phyloP scores from a whole-genome alignment of 495 filamentous ascomycete genomes.

The Aspergillus campestris region DNA sequence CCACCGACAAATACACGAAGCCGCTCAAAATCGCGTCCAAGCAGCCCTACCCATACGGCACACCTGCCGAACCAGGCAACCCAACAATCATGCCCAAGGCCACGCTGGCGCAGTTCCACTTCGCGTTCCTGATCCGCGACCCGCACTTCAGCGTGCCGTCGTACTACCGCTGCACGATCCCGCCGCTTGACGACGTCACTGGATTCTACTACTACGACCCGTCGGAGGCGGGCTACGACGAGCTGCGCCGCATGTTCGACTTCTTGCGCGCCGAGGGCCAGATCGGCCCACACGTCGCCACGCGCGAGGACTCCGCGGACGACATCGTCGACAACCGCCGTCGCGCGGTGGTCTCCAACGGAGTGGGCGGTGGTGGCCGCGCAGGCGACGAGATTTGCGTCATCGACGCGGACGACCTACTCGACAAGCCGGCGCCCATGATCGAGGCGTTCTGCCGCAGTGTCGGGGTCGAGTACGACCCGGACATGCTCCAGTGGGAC shows the following conservation, averaged over 20 bases:
- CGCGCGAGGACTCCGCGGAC: constrained; percentile 25
- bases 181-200: constrained; percentile 69
- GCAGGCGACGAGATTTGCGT: constrained; percentile 61
- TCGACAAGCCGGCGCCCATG: constrained; percentile 67
- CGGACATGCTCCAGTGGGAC: constrained; percentile 76
- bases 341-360: constrained; percentile 18
- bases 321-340: constrained; percentile 16
- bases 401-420: constrained; percentile 90
- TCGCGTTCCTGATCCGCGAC: constrained; percentile 96
- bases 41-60: constrained; percentile 50
- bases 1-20: constrained; percentile 6
- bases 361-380: constrained; percentile 4
- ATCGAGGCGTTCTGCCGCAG: constrained; percentile 70
- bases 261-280: constrained; percentile 56
- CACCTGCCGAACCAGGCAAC: constrained; percentile 52
- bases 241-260: constrained; percentile 78
- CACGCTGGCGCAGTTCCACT: constrained; percentile 69
- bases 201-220: constrained; percentile 83
- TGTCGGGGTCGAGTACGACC: constrained; percentile 62
- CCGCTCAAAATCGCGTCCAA: constrained; percentile 8
- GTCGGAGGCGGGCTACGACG: constrained; percentile 80
- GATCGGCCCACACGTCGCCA: constrained; percentile 54
- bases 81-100: constrained; percentile 73
- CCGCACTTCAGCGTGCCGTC: constrained; percentile 79
- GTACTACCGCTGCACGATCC: constrained; percentile 93